Evolutionary conservation across 1,139 yeast species (phyloP).

Genomic region (Candida neerlandica): DNA sequence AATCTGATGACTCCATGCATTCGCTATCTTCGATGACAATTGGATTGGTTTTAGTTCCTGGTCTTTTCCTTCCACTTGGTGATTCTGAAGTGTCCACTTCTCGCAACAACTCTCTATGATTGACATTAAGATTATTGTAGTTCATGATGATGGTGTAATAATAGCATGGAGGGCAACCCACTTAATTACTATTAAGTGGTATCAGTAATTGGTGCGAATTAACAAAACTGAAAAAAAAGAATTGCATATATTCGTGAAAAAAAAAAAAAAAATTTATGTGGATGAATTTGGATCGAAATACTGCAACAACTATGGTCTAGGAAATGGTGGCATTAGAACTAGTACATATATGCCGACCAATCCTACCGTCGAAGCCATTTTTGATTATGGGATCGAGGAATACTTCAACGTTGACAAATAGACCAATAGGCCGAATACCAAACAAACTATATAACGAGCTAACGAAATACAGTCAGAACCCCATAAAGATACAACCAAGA

Average conservation of each 20-base stretch:
- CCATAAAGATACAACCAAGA: slow-evolving; percentile 14
- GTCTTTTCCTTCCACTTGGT: slow-evolving; percentile 7
- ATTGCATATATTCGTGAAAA: too few relatives aligned
- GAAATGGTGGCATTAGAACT: background rate
- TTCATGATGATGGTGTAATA: background rate
- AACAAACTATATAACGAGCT: slow-evolving; percentile 11
- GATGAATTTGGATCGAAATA: background rate
- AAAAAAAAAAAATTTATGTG: slow-evolving; percentile 2
- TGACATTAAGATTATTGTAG: slow-evolving; percentile 7
- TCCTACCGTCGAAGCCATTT: background rate
- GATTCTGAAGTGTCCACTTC: slow-evolving; percentile 3
- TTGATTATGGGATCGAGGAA: slow-evolving; percentile 2
- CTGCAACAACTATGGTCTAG: background rate
- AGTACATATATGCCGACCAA: background rate
- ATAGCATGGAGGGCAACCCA: background rate
- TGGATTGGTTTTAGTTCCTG: slow-evolving; percentile 3
- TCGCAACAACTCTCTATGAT: slow-evolving; percentile 12
- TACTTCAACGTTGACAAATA: slow-evolving; percentile 11
- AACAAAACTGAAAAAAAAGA: background rate
- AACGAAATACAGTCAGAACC: slow-evolving; percentile 10
- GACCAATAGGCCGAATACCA: slow-evolving; percentile 14
- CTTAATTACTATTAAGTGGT: background rate
- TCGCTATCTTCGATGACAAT: slow-evolving; percentile 2
- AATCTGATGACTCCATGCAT: slow-evolving; percentile 13
- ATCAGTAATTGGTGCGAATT: background rate